A percentile compares a stretch with the other conserved stretches of the same genome.
Conservation (phyloP, 1,284 basidiomycete genomes). For the Austroboletus niveus region DNA sequence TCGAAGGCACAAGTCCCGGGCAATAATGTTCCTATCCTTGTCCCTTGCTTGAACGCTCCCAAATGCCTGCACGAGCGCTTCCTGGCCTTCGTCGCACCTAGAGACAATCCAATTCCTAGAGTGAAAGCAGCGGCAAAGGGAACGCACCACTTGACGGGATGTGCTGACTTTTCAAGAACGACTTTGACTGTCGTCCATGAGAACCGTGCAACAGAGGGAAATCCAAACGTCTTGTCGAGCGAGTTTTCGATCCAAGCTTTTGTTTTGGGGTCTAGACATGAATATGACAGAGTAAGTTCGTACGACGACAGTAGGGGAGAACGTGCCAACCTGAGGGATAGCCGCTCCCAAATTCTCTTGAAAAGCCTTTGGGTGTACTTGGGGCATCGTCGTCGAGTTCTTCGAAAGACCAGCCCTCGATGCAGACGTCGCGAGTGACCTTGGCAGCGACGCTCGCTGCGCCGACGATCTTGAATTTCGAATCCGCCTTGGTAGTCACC, state of each 20-base stretch:
- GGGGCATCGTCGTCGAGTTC: conserved; percentile 39
- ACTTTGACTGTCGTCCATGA: conserved; percentile 96
- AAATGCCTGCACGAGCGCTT: conserved; percentile 72
- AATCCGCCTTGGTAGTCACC: conserved; percentile 92
- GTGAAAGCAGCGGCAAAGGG: background rate
- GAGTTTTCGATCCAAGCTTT: conserved; percentile 80
- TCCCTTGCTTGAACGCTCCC: conserved; percentile 63
- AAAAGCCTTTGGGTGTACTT: conserved; percentile 38
- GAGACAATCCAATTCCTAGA: conserved; percentile 1
- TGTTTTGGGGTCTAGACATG: conserved; percentile 80
- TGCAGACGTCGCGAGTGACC: conserved; percentile 89
- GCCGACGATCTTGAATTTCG: conserved; percentile 93
- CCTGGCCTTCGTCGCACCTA: conserved; percentile 82
- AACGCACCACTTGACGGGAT: conserved; percentile 76
- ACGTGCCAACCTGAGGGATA: conserved; percentile 75
- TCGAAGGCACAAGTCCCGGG: conserved; percentile 70
- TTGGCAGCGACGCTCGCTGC: conserved; percentile 97
- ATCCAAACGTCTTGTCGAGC: conserved; percentile 90
- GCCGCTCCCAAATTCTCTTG: conserved; percentile 71
- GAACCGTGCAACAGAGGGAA: conserved; percentile 88
- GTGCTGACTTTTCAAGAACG: conserved; percentile 77
- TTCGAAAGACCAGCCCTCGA: conserved; percentile 83
- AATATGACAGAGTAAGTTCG: background rate
- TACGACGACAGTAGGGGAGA: background rate
- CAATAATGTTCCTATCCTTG: conserved; percentile 64